Evolutionary conservation across 1,284 basidiomycete species (phyloP), one percentile per base, ranked within the genome.

Genomic region (Porodaedalea pini): DNA sequence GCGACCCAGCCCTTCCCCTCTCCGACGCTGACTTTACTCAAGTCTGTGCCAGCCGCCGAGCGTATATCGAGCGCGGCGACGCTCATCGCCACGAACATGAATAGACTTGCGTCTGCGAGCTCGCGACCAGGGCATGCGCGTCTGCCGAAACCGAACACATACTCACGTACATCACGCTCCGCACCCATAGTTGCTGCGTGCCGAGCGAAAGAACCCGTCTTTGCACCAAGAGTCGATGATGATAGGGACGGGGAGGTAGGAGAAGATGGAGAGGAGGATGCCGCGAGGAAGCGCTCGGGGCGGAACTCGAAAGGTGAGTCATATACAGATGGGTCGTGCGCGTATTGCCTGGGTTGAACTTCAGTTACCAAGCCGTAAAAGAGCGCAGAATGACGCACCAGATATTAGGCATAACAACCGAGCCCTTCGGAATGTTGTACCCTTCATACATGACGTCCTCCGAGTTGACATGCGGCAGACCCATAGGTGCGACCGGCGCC

Each of bases 401-500:
- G 19, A 63, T 54, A 52, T 63, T 63, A 5, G 57, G 29, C 31
- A 62, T 50, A 5, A 62, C 59, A 19, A 58, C 29, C 8, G 49
- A 48, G 5, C 57, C 60, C 47, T 61, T 61, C n/a, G 57, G 52
- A 27, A 63, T 51, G 8, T 39, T 39, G 32, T 54, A 45, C 2
- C 54, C 62, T 3, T 61, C 39, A 19, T 59, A 63, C 13, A 45
- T 29, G 32, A 57, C 54, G 34, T 63, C 62, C 31, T 56, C 57
- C 19, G 54, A 50, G 27, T 44, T 36, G 5, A 59, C 62, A 53
- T 63, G 62, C 4, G 62, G 60, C 19, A 43, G 36, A 25, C 62
- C 62, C 41, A 62, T 54, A 13, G 56, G 51, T 4, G 52, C 53
- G 19, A 69, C 64, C 2, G 65, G 63, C 34, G 64, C 56, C 69